Conservation (phyloP, 257 asterid genomes). For the Cynanchum wilfordii region DNA sequence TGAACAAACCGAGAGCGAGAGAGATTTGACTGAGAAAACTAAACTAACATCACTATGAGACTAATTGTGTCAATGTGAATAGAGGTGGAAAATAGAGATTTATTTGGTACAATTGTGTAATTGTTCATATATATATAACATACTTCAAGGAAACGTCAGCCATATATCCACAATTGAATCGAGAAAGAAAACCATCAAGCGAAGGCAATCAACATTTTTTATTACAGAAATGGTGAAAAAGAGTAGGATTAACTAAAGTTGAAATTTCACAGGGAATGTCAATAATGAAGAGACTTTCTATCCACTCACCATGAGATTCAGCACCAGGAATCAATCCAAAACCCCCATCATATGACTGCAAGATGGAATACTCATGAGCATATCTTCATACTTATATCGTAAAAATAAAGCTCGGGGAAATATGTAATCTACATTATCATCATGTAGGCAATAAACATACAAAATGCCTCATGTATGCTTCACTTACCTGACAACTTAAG, state of each 20-base stretch:
- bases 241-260: neutral
- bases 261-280: neutral
- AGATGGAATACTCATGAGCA: constrained; percentile 9
- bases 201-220: neutral
- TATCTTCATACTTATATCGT: constrained; percentile 9
- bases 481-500: constrained; percentile 66
- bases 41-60: neutral
- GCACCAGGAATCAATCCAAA: constrained; percentile 86
- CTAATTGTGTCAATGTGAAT: neutral
- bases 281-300: constrained; percentile 9
- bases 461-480: neutral
- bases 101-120: neutral
- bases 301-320: constrained; percentile 93
- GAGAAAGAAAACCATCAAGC: neutral
- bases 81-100: neutral
- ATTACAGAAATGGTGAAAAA: neutral
- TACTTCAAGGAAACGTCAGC: neutral
- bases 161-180: neutral
- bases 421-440: neutral
- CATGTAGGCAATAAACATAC: neutral
- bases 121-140: neutral
- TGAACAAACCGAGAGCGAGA: neutral
- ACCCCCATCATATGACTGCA: constrained; percentile 99
- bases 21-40: neutral
- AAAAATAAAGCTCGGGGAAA: constrained; percentile 8